A percentile compares a stretch with the other conserved stretches of the same genome.
phyloP scores from a whole-genome alignment of 805 yeast genomes.

The Metschnikowia lochheadii region DNA sequence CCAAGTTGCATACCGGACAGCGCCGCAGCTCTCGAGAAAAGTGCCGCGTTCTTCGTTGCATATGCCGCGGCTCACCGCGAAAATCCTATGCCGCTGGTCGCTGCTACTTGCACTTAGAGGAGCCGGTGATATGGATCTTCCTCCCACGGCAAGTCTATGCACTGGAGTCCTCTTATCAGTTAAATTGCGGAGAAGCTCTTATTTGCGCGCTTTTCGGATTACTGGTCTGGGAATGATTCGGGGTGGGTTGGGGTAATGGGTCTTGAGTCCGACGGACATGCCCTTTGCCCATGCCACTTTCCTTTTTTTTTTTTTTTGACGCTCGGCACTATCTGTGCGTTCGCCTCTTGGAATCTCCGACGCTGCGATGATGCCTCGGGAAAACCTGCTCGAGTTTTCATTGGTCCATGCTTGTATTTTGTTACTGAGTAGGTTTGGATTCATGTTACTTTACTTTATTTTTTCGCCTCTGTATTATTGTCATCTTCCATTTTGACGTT shows the following conservation, averaged over 20 bases:
- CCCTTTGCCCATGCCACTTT: background rate
- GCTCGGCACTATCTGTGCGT: background rate
- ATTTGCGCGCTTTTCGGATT: background rate
- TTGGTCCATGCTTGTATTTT: background rate
- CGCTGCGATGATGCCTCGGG: conserved; percentile 1
- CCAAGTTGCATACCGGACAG: background rate
- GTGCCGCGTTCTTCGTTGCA: conserved; percentile 3
- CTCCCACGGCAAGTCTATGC: background rate
- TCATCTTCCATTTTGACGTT: too few species aligned
- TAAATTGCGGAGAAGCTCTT: background rate
- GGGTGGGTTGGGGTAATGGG: too few species aligned
- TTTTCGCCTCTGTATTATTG: too few species aligned
- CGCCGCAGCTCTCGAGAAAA: background rate
- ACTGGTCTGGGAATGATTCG: background rate
- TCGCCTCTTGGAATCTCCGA: background rate
- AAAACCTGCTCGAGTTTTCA: background rate
- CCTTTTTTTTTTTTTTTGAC: conserved; percentile 1
- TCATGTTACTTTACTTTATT: background rate
- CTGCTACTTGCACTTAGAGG: conserved; percentile 7
- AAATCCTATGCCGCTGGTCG: background rate
- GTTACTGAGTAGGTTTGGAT: background rate
- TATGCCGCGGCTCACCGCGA: conserved; percentile 1
- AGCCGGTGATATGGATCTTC: background rate
- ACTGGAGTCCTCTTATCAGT: background rate
- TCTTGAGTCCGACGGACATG: too few species aligned